Evolutionary conservation across 768 basidiomycete genomes (phyloP).

Genomic region (Boletales sp.): DNA sequence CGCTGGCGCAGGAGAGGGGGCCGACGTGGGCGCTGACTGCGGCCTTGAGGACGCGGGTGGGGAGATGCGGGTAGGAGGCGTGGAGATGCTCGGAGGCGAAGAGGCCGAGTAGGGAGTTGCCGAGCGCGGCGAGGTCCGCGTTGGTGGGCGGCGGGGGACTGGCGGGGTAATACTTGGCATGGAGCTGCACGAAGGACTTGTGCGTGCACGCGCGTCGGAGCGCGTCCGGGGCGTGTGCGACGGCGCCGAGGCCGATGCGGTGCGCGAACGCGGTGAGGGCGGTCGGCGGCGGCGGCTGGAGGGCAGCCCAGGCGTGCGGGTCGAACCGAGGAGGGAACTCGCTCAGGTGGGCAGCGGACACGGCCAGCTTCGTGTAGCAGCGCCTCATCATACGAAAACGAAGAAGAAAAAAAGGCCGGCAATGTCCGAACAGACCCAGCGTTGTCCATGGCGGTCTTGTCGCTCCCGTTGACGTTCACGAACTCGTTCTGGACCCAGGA

Average conservation of each 20-base stretch:
- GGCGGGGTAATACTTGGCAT: conserved; percentile 54
- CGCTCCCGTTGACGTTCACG: conserved; percentile 82
- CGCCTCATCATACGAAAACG: conserved; percentile 46
- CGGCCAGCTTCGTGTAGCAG: conserved; percentile 41
- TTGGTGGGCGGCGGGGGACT: conserved; percentile 61
- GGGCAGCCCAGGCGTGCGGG: conserved; percentile 62
- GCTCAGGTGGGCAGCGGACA: conserved; percentile 52
- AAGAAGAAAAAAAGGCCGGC: conserved; percentile 28
- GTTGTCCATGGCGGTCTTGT: conserved; percentile 74
- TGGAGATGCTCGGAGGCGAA: conserved; percentile 84
- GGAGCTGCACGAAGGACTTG: conserved; percentile 57
- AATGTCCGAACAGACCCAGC: conserved; percentile 19
- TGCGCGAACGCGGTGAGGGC: conserved; percentile 75
- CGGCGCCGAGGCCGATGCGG: conserved; percentile 64
- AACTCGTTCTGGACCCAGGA: conserved; percentile 97
- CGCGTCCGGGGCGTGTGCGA: conserved; percentile 50
- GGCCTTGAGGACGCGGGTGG: conserved; percentile 86
- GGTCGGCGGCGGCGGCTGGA: conserved; percentile 69
- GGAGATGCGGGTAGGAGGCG: conserved; percentile 82
- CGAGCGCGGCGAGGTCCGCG: conserved; percentile 67
- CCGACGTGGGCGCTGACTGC: conserved; percentile 93
- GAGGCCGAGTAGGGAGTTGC: conserved; percentile 86
- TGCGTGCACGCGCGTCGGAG: conserved; percentile 80
- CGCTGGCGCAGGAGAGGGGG: conserved; percentile 72
- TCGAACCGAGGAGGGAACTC: conserved; percentile 68